Evolutionary conservation across 768 basidiomycete genomes (phyloP).

Genomic region (Calocybe indica): DNA sequence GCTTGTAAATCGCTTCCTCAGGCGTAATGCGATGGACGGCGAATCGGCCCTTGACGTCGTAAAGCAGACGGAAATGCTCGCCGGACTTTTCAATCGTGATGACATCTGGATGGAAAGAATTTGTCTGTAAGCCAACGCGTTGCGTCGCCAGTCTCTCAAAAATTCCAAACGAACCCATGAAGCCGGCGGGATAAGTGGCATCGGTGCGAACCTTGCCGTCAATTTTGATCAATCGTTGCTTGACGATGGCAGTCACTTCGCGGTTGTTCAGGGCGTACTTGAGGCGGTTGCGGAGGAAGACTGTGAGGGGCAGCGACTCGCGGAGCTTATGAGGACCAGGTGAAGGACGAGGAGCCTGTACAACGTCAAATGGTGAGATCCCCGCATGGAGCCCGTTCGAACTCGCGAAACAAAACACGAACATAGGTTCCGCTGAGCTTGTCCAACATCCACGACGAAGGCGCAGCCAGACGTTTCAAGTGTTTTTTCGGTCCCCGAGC

Average conservation of each 20-base stretch:
- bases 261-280: slow-evolving; percentile 98
- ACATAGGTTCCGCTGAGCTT: slow-evolving; percentile 95
- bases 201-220: slow-evolving; percentile 99
- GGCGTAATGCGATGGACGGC: slow-evolving; percentile 98
- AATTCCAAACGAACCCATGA: slow-evolving; percentile 69
- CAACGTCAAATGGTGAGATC: slow-evolving; percentile 7
- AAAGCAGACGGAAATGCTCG: slow-evolving; percentile 98
- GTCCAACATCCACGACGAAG: slow-evolving; percentile 99
- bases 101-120: slow-evolving; percentile 56
- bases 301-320: slow-evolving; percentile 93
- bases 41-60: slow-evolving; percentile 99
- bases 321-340: slow-evolving; percentile 99
- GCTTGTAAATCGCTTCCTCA: slow-evolving; percentile 96
- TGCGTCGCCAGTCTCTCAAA: background rate
- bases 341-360: slow-evolving; percentile 89
- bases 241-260: slow-evolving; percentile 93
- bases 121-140: background rate
- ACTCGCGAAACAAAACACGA: slow-evolving; percentile 23
- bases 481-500: slow-evolving; percentile 99
- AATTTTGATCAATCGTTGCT: slow-evolving; percentile 96
- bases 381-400: background rate
- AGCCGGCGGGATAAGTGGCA: slow-evolving; percentile 93
- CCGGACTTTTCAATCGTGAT: slow-evolving; percentile 96
- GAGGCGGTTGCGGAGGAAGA: slow-evolving; percentile 98
- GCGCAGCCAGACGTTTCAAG: slow-evolving; percentile 94